Conservation (phyloP, 2,329 filamentous ascomycete species). For the Pyrenophora graminea region DNA sequence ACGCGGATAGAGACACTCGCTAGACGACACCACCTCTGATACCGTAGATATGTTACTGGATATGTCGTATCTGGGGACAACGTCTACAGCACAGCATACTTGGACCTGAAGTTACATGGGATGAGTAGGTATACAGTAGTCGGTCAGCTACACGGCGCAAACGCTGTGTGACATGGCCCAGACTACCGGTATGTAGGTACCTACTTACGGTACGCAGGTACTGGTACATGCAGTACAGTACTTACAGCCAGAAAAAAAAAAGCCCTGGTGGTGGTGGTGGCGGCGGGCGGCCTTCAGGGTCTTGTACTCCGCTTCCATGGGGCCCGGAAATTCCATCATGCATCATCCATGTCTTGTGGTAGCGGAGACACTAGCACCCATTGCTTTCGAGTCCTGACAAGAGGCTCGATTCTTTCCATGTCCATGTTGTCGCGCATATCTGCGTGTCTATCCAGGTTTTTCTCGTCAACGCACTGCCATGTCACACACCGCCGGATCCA, state of each 20-base stretch:
- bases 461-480: constrained; percentile 17
- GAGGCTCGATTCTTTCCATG: background rate
- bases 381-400: background rate
- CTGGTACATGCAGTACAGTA: constrained; percentile 15
- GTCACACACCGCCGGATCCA: constrained; percentile 18
- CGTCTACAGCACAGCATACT: too few relatives aligned
- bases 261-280: background rate
- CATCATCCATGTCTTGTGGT: constrained; percentile 19
- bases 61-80: too few relatives aligned
- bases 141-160: background rate
- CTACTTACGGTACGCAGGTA: constrained; percentile 13
- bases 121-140: too few relatives aligned
- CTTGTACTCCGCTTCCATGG: constrained; percentile 16
- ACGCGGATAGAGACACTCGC: too few relatives aligned
- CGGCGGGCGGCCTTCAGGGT: constrained; percentile 16
- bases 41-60: too few relatives aligned
- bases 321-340: constrained; percentile 19
- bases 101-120: too few relatives aligned
- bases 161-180: background rate
- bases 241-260: constrained; percentile 1
- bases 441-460: constrained; percentile 1
- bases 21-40: too few relatives aligned
- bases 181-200: background rate
- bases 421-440: background rate
- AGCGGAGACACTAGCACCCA: constrained; percentile 12